phyloP scores from a whole-genome alignment of 495 filamentous ascomycete species.

The Bombardia bombarda region DNA sequence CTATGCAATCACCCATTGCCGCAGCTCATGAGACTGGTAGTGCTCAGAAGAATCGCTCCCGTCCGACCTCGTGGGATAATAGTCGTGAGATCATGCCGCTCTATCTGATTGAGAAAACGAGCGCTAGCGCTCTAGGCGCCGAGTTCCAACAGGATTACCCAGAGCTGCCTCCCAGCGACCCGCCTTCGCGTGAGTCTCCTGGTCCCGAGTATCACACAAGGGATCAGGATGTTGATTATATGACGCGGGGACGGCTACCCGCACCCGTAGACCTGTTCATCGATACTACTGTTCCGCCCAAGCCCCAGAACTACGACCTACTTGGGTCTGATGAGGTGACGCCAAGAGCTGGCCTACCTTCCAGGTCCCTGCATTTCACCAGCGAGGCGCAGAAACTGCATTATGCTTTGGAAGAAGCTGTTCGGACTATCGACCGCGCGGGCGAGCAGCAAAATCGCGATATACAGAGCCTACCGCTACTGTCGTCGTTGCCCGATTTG shows the following conservation, averaged over 20 bases:
- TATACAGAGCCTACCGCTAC: no score
- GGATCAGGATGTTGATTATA: slow-evolving; percentile 12
- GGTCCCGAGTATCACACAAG: slow-evolving; percentile 6
- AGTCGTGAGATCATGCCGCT: slow-evolving; percentile 42
- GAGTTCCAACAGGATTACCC: slow-evolving; percentile 4
- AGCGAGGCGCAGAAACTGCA: background rate
- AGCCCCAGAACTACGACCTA: no score
- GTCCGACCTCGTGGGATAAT: slow-evolving; percentile 45
- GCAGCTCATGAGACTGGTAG: slow-evolving; percentile 15
- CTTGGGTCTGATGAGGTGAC: slow-evolving; percentile 18
- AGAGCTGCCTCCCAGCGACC: slow-evolving; percentile 16
- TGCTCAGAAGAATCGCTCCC: slow-evolving; percentile 19
- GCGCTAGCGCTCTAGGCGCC: slow-evolving; percentile 8
- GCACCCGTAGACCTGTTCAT: slow-evolving; percentile 14
- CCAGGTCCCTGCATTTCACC: background rate
- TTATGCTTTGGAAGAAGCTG: background rate
- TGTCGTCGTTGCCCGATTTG: background rate
- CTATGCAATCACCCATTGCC: slow-evolving; percentile 28
- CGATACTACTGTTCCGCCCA: no score
- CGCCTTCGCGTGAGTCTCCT: slow-evolving; percentile 28
- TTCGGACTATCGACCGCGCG: background rate
- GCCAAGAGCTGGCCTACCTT: slow-evolving; percentile 17
- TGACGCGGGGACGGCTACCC: background rate
- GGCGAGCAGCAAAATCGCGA: background rate
- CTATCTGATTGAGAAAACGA: slow-evolving; percentile 37